phyloP scores from a whole-genome alignment of 2,329 filamentous ascomycete species.

The Penicillium brasilianum region DNA sequence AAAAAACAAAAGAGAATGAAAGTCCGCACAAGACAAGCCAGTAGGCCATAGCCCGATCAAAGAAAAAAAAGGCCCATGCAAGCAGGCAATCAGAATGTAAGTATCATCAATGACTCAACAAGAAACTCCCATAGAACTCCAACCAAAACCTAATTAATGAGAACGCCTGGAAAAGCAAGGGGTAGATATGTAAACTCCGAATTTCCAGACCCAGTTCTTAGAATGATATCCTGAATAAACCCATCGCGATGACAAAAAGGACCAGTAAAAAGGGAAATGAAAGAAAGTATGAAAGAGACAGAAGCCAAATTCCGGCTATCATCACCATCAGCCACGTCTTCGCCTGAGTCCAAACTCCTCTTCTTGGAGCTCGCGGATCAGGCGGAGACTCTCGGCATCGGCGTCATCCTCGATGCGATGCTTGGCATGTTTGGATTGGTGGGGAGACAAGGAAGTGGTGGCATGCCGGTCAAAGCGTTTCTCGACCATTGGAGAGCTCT shows the following conservation, averaged over 20 bases:
- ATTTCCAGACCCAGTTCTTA: slow-evolving; percentile 21
- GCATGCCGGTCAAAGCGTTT: slow-evolving; percentile 43
- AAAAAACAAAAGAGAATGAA: slow-evolving; percentile 13
- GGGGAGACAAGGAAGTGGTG: slow-evolving; percentile 34
- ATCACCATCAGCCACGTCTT: slow-evolving; percentile 29
- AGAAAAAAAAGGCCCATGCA: slow-evolving; percentile 13
- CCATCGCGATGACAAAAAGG: slow-evolving; percentile 18
- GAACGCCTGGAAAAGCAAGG: slow-evolving; percentile 18
- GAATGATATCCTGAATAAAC: slow-evolving; percentile 28
- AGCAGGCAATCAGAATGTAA: background rate
- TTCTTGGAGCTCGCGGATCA: slow-evolving; percentile 53
- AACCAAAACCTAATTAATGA: slow-evolving; percentile 1
- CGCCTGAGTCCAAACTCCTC: slow-evolving; percentile 52
- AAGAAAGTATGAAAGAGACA: slow-evolving; percentile 3
- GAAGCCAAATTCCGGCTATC: background rate
- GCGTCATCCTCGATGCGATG: slow-evolving; percentile 39
- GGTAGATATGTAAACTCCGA: slow-evolving; percentile 24
- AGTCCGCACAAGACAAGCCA: slow-evolving; percentile 4
- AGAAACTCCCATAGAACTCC: slow-evolving; percentile 3
- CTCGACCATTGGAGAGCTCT: slow-evolving; percentile 43
- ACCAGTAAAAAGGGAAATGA: slow-evolving; percentile 18
- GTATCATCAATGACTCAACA: slow-evolving; percentile 7
- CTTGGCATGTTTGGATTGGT: slow-evolving; percentile 37
- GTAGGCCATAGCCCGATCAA: slow-evolving; percentile 2
- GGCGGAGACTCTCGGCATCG: slow-evolving; percentile 50